phyloP scores from a whole-genome alignment of 192 early-diverging fungal genomes.

The Chytriomyces sp. region DNA sequence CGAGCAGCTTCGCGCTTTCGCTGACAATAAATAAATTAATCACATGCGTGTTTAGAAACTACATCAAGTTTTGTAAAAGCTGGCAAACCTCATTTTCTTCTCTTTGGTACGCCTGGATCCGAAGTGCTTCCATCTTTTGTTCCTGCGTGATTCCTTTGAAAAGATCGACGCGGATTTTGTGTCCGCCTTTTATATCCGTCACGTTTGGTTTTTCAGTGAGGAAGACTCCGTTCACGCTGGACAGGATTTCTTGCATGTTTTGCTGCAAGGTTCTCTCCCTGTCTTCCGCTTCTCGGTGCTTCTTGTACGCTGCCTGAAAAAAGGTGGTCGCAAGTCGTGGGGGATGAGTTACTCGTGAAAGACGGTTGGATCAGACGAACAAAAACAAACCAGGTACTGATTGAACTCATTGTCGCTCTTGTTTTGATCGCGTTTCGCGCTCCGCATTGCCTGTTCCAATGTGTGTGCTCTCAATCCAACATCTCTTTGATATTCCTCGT shows the following conservation, averaged over 20 bases:
- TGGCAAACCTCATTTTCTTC: slow-evolving; percentile 49
- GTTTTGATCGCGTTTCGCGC: slow-evolving; percentile 41
- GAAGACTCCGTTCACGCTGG: slow-evolving; percentile 55
- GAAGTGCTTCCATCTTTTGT: slow-evolving; percentile 49
- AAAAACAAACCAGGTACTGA: slow-evolving; percentile 40
- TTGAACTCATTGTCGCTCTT: slow-evolving; percentile 52
- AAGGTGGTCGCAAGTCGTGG: background rate
- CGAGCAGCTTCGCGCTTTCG: slow-evolving; percentile 30
- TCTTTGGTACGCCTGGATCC: slow-evolving; percentile 55
- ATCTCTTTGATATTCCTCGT: slow-evolving; percentile 49
- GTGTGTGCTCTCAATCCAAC: slow-evolving; percentile 44
- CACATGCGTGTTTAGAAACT: background rate
- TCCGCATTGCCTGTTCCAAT: slow-evolving; percentile 45
- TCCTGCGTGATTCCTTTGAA: slow-evolving; percentile 63
- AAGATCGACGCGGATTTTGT: slow-evolving; percentile 62
- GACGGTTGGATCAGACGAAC: background rate
- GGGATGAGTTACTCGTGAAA: background rate
- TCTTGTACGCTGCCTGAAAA: slow-evolving; percentile 46
- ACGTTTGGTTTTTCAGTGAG: slow-evolving; percentile 60
- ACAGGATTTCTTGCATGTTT: slow-evolving; percentile 51
- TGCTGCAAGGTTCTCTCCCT: slow-evolving; percentile 40
- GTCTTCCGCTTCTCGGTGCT: slow-evolving; percentile 43
- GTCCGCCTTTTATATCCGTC: slow-evolving; percentile 56
- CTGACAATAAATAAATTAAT: slow-evolving; percentile 28
- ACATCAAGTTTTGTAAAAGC: background rate